Base-by-base conservation (phyloP, 2,329 filamentous ascomycete genomes). In the Ophiostoma australiae region DNA sequence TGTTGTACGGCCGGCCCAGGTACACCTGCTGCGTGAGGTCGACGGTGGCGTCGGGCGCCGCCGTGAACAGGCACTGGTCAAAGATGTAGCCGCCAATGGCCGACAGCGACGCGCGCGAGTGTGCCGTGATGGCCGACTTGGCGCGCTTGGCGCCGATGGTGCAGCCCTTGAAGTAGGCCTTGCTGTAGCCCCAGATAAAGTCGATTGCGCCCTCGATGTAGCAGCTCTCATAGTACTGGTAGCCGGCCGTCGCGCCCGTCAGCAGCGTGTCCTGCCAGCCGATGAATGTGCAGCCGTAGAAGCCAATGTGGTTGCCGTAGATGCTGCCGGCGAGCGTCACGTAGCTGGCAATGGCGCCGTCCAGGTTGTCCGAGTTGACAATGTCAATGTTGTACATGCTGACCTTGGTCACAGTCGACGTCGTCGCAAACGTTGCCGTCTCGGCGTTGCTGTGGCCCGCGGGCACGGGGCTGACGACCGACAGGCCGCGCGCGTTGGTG, bases 381-480 rank as follows among this genome's bases (percentile, higher is more conserved):
- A 80, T 77, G 74, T 85, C 83, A 76, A 86, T 79, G 74, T 85
- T 85, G 78, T 85, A 85, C 15, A 85, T 83, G 77, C 83, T 83
- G 69, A 78, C 78, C 73, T 82, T 79, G 63, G 84, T 78, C 11
- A 83, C 84, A 58, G 77, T 27, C 52, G 52, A 83, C 65, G 77
- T 10, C 52, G 52, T 58, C n/a, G 52, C n/a, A 27, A 58, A 58
- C 52, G 52, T 58, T 0, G 52, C 52, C 52, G 52, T 58, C n/a
- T 58, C 52, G 3, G 52, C 52, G 52, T 58, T 13, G 74, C 71
- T 84, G 82, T 68, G 84, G 76, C 37, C 80, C 75, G 8, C 77
- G 77, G 1, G 77, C 77, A 55, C 78, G 81, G 1, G 82, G 83
- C 65, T 80, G 72, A 20, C 76, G 72, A 20, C 76, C 76, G 44